Evolutionary conservation across 805 yeast genomes (phyloP), one percentile per base, ranked within the genome.

Genomic region (Jamesozyma rosinii): DNA sequence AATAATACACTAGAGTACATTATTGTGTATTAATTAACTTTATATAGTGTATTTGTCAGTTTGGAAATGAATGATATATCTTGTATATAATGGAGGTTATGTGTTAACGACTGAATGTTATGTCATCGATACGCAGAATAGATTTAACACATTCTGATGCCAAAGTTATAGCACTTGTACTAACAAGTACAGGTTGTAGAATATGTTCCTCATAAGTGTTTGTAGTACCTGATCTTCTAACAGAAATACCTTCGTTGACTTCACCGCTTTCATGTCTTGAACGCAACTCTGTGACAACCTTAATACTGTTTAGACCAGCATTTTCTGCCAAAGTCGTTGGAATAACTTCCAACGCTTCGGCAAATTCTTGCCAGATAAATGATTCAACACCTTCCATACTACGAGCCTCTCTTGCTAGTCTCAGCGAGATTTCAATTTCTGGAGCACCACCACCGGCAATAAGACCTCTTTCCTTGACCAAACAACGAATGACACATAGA

Each of bases 371-470:
- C 79, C 85, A 89, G 54, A 94, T 89, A 50, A 86, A 77, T 44
- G 90, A 89, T 64, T 88, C 95, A 10, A 86, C 84, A 40, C 97
- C 97, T 17, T 84, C 75, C 51, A 83, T 70, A 42, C 76, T 68
- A 50, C 79, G 73, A 26, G 94, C 74, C 63, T 87, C 95, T 52
- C 77, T 79, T 53, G 75, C 69, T 51, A 88, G 67, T 13, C 76
- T 75, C 49, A 90, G 77, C 10, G 95, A 78, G 6, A 86, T 81
- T 69, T 89, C 96, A 51, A 88, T 79, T 67, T 88, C 97, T 37
- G 97, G 95, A 5, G 98, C 97, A 56, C 97, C 98, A 50, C 98
- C 99, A 55, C 99, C 99, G 13, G 97, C 96, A 67, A 92, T 88
- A 59, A 83, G 62, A 27, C 95, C 95, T 58, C 76, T 82, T 62